Evolutionary conservation across 1,284 basidiomycete species (phyloP).

Genomic region (Inonotus hispidus): DNA sequence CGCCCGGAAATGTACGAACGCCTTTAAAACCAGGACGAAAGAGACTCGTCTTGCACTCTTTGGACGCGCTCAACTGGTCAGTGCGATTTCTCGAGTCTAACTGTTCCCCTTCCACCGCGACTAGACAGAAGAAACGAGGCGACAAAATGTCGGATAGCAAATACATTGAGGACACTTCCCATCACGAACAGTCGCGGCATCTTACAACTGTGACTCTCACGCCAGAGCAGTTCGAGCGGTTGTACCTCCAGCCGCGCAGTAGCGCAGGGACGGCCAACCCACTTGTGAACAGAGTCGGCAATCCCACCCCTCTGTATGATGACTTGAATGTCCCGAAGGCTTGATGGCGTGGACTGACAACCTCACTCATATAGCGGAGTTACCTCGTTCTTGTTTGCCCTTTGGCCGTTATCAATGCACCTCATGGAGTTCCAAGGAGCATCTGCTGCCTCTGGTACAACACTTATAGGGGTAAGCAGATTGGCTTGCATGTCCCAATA

Average conservation of each 20-base stretch:
- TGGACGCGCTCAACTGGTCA: no score
- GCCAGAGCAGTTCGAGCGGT: conserved; percentile 18
- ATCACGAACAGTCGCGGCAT: background rate
- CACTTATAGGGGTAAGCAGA: background rate
- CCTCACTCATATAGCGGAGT: background rate
- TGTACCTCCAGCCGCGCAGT: conserved; percentile 19
- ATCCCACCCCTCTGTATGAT: conserved; percentile 19
- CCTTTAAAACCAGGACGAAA: no score
- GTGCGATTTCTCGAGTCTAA: background rate
- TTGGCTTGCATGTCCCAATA: background rate
- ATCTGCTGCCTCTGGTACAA: background rate
- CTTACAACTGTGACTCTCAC: conserved; percentile 20
- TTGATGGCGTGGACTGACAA: background rate
- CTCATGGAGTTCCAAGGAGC: background rate
- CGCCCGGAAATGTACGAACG: no score
- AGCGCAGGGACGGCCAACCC: background rate
- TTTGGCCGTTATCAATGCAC: background rate
- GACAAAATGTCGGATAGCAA: background rate
- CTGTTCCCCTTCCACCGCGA: background rate
- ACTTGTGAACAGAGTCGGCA: conserved; percentile 9
- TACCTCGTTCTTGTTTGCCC: background rate
- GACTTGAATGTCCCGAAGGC: background rate
- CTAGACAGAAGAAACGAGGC: background rate
- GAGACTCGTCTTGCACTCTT: no score
- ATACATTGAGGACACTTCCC: background rate